Conservation (phyloP, 331 rosid species). For the Acacia pycnantha region DNA sequence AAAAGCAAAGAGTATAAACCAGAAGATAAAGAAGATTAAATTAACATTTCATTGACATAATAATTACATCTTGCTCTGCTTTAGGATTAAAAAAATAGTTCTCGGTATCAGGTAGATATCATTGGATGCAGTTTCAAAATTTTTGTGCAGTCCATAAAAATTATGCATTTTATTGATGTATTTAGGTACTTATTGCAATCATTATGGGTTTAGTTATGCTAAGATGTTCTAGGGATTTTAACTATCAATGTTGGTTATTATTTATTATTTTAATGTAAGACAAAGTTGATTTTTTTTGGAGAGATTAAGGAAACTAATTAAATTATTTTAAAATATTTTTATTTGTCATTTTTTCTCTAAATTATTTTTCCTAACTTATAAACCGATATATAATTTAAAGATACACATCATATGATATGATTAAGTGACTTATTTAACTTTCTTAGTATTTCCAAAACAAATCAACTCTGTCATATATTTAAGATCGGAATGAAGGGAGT, state of each 20-base stretch:
- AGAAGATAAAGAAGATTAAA: slow-evolving; percentile 84
- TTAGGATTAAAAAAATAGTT: slow-evolving; percentile 18
- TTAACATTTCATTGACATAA: slow-evolving; percentile 8
- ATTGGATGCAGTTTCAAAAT: neutral
- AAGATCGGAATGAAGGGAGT: no score
- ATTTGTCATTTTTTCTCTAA: no score
- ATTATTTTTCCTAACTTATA: no score
- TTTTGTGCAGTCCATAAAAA: neutral
- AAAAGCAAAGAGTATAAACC: slow-evolving; percentile 51
- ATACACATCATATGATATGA: no score
- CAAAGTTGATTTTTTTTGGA: no score
- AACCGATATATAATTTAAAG: no score
- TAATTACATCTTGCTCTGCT: slow-evolving; percentile 8
- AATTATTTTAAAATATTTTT: no score
- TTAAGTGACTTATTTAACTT: no score
- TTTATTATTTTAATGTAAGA: neutral
- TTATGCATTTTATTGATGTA: neutral
- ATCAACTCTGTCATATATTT: rapidly evolving
- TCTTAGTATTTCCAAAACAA: no score
- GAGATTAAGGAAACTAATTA: no score
- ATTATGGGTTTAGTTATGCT: neutral
- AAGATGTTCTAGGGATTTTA: neutral
- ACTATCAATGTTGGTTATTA: neutral
- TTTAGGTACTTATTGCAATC: neutral
- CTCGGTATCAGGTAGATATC: neutral